These are phyloP conservation scores for Bacidia gigantensis DNA, from an alignment of 495 filamentous ascomycete species.

Conservation along the genomic window DNA sequence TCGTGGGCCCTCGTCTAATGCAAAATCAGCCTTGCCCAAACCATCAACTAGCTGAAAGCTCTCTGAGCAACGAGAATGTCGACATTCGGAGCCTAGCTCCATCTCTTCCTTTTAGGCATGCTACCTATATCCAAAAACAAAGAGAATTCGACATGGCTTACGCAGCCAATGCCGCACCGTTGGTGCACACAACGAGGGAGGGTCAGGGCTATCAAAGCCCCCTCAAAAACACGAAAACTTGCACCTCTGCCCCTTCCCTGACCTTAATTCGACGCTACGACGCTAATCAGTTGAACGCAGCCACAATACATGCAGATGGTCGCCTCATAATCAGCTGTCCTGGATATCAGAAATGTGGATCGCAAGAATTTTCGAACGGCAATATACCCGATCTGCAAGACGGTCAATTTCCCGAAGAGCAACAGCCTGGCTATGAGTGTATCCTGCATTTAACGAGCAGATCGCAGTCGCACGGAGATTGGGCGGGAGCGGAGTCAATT, in stretches of 20 bases:
- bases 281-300: slow-evolving; percentile 81
- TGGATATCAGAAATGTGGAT: slow-evolving; percentile 45
- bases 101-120: neutral
- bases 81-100: neutral
- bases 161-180: neutral
- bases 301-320: slow-evolving; percentile 42
- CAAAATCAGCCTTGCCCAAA: neutral
- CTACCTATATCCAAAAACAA: neutral
- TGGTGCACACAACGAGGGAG: no score
- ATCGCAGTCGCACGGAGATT: neutral
- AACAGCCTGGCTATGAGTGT: neutral
- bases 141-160: neutral
- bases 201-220: no score
- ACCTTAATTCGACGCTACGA: slow-evolving; percentile 85
- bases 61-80: neutral
- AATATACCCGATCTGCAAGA: neutral
- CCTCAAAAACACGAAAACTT: no score
- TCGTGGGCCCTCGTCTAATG: slow-evolving; percentile 17
- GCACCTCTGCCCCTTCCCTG: slow-evolving; percentile 38
- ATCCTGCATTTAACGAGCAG: neutral
- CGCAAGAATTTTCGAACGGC: neutral
- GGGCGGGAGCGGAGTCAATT: neutral
- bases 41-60: neutral
- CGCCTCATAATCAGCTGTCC: slow-evolving; percentile 49
- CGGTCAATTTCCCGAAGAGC: neutral